These are phyloP conservation scores for Iris macrosiphon DNA, from an alignment of 106 monocot genomes.

Conservation along the genomic window DNA sequence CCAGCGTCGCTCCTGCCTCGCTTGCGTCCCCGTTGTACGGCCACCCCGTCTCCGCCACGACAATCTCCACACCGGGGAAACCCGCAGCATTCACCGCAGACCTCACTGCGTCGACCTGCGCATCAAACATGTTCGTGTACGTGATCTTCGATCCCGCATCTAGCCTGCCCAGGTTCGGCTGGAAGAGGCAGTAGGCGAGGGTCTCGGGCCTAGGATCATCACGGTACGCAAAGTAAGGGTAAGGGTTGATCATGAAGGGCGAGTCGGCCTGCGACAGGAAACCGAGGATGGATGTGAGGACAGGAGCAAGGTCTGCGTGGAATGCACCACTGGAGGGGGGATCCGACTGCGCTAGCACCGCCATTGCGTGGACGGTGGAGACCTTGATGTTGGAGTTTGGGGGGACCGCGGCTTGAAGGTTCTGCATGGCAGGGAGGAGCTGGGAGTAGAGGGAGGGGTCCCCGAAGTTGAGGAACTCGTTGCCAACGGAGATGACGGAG, in stretches of 20 bases:
- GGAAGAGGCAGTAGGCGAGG: slow-evolving; percentile 54
- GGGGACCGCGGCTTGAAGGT: slow-evolving; percentile 45
- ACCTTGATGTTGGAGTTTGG: slow-evolving; percentile 29
- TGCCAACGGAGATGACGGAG: slow-evolving; percentile 58
- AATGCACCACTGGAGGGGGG: slow-evolving; percentile 66
- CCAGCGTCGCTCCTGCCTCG: slow-evolving; percentile 27
- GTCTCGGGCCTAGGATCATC: slow-evolving; percentile 49
- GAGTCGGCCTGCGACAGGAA: slow-evolving; percentile 43
- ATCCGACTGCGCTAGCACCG: slow-evolving; percentile 50
- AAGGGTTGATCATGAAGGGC: slow-evolving; percentile 60
- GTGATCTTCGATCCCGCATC: slow-evolving; percentile 33
- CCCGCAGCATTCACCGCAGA: slow-evolving; percentile 19
- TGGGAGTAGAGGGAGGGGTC: slow-evolving; percentile 30
- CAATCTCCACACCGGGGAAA: slow-evolving; percentile 16
- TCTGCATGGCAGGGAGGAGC: slow-evolving; percentile 69
- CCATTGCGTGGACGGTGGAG: slow-evolving; percentile 78
- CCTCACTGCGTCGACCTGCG: slow-evolving; percentile 43
- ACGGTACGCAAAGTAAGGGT: slow-evolving; percentile 61
- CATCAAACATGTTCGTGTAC: slow-evolving; percentile 74
- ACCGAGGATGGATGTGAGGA: slow-evolving; percentile 32
- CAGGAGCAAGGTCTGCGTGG: slow-evolving; percentile 26
- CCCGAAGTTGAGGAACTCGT: slow-evolving; percentile 58
- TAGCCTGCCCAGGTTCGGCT: slow-evolving; percentile 38
- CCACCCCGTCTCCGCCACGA: slow-evolving; percentile 61
- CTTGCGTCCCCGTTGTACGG: slow-evolving; percentile 26